Conservation (phyloP, 2,329 filamentous ascomycete genomes). For the Venturia asperata region DNA sequence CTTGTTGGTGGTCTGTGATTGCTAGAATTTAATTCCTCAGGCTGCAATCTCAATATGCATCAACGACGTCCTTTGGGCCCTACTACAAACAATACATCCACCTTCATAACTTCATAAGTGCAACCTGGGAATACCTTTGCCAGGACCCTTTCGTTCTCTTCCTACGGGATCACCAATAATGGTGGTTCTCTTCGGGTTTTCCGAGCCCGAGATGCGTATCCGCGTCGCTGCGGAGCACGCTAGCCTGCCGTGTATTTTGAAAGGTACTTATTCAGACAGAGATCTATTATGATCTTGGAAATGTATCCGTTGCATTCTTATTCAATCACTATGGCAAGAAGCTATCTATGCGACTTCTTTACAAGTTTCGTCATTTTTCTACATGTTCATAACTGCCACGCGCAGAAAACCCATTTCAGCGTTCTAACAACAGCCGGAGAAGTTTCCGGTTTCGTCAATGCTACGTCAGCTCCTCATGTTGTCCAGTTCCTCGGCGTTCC, state of each 20-base stretch:
- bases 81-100: too few relatives aligned
- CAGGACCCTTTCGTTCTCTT: too few relatives aligned
- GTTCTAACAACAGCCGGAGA: neutral
- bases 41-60: too few relatives aligned
- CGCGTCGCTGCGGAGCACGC: neutral
- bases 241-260: too few relatives aligned
- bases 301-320: neutral
- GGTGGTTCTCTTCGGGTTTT: neutral
- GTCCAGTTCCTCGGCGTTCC: conserved; percentile 44
- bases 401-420: neutral
- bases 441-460: conserved; percentile 10
- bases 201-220: neutral
- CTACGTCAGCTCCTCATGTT: conserved; percentile 9
- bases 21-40: too few relatives aligned
- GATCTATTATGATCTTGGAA: neutral
- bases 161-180: too few relatives aligned
- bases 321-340: neutral
- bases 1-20: too few relatives aligned
- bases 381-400: neutral
- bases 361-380: neutral
- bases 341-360: neutral
- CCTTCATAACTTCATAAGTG: too few relatives aligned
- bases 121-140: too few relatives aligned
- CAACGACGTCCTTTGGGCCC: too few relatives aligned
- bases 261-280: neutral